phyloP scores from a whole-genome alignment of 768 basidiomycete species.

The Suillus placidus region DNA sequence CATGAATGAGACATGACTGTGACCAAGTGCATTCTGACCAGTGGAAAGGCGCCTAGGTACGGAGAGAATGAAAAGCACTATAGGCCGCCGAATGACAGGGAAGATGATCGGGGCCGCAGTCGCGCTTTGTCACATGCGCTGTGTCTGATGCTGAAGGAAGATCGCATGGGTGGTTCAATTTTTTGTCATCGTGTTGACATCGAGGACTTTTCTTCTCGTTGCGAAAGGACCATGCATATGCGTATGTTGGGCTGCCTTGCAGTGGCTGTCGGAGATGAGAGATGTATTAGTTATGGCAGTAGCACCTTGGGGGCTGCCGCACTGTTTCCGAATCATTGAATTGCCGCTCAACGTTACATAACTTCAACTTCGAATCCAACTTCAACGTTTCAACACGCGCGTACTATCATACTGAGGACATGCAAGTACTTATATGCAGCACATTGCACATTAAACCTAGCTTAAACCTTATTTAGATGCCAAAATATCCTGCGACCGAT shows the following conservation, averaged over 20 bases:
- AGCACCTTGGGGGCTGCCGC: too few relatives aligned
- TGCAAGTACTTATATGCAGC: background rate
- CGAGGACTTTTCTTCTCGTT: conserved; percentile 22
- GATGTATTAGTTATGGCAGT: too few relatives aligned
- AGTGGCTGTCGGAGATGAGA: too few relatives aligned
- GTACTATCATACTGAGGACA: too few relatives aligned
- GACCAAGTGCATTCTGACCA: conserved; percentile 34
- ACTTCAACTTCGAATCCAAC: too few relatives aligned
- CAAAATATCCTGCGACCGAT: background rate
- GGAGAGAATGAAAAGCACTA: conserved; percentile 35
- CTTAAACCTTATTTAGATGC: background rate
- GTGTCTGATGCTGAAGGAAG: conserved; percentile 28
- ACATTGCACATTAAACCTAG: background rate
- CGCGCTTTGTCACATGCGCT: conserved; percentile 32
- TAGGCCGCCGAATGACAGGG: conserved; percentile 19
- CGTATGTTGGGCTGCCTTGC: conserved; percentile 27
- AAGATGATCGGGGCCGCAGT: conserved; percentile 35
- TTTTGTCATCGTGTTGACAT: conserved; percentile 23
- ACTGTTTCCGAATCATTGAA: too few relatives aligned
- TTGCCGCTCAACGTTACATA: background rate
- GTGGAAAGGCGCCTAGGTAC: conserved; percentile 28
- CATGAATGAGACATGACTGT: conserved; percentile 29
- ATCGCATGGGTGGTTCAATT: conserved; percentile 17
- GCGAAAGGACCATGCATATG: conserved; percentile 9
- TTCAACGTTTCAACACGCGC: too few relatives aligned